Conservation (phyloP, 768 basidiomycete species). For the Rhizopogon roseolus region DNA sequence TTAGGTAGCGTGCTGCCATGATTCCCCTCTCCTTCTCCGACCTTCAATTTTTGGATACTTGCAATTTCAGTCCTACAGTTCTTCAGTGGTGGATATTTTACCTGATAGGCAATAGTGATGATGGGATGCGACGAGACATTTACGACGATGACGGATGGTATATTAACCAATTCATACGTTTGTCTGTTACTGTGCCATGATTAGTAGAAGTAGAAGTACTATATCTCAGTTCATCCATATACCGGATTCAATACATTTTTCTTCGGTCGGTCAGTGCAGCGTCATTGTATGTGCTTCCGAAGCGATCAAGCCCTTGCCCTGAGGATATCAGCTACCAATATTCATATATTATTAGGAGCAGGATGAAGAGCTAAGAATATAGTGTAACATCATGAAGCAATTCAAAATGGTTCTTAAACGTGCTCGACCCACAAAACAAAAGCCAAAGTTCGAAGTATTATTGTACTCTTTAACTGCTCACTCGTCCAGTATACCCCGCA, state of each 20-base stretch:
- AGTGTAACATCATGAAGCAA: neutral
- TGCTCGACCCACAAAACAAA: neutral
- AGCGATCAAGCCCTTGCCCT: neutral
- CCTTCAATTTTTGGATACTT: neutral
- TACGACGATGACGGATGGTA: neutral
- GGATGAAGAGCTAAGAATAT: neutral
- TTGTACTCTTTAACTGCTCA: neutral
- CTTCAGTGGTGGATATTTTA: neutral
- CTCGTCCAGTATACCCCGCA: constrained; percentile 2
- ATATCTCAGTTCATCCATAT: neutral
- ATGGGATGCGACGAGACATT: neutral
- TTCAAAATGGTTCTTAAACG: neutral
- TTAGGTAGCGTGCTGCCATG: constrained; percentile 20
- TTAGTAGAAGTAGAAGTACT: constrained; percentile 2
- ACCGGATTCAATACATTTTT: neutral
- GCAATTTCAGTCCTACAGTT: neutral
- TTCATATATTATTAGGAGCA: neutral
- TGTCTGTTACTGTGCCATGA: neutral
- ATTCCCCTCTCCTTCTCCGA: neutral
- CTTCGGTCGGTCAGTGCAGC: neutral
- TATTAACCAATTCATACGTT: neutral
- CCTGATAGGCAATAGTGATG: neutral
- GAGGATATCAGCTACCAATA: neutral
- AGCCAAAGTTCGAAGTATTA: neutral
- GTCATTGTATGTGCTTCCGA: neutral